phyloP scores from a whole-genome alignment of 306 rosid genomes.

The Prunus padus region DNA sequence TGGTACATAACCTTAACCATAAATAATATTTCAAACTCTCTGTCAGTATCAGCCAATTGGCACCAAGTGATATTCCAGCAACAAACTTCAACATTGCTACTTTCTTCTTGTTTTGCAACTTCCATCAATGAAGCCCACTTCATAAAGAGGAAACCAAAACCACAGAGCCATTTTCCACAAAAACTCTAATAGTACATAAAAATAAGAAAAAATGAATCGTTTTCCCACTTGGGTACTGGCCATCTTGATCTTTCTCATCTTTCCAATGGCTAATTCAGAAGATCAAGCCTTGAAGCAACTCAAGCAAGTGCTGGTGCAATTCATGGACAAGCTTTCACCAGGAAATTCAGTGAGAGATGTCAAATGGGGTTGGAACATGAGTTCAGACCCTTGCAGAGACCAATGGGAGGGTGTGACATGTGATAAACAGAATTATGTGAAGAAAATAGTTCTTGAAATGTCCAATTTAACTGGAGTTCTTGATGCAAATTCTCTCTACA shows the following conservation, averaged over 20 bases:
- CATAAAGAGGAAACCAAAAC: conserved; percentile 7
- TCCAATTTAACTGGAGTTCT: conserved; percentile 36
- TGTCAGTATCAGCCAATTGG: conserved; percentile 38
- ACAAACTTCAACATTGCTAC: neutral
- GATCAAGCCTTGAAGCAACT: conserved; percentile 35
- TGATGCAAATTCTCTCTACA: conserved; percentile 45
- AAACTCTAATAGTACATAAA: neutral
- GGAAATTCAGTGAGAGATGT: conserved; percentile 16
- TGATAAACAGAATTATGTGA: conserved; percentile 24
- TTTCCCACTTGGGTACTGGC: conserved; percentile 31
- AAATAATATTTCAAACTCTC: conserved; percentile 11
- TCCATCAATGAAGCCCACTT: conserved; percentile 8
- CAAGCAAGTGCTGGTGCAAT: conserved; percentile 33
- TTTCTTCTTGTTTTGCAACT: conserved; percentile 15
- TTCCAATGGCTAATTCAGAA: conserved; percentile 34
- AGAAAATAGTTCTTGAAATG: conserved; percentile 37
- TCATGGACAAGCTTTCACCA: conserved; percentile 64
- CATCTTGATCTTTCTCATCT: conserved; percentile 30
- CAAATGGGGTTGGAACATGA: conserved; percentile 57
- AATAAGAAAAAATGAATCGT: conserved; percentile 37
- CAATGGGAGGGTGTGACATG: conserved; percentile 55
- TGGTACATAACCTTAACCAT: neutral
- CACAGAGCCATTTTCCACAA: conserved; percentile 9
- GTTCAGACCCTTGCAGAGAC: conserved; percentile 56
- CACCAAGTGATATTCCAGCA: conserved; percentile 27